These are phyloP conservation scores for Botrytis hyacinthi DNA, from an alignment of 2,329 filamentous ascomycete species.

Conservation along the genomic window DNA sequence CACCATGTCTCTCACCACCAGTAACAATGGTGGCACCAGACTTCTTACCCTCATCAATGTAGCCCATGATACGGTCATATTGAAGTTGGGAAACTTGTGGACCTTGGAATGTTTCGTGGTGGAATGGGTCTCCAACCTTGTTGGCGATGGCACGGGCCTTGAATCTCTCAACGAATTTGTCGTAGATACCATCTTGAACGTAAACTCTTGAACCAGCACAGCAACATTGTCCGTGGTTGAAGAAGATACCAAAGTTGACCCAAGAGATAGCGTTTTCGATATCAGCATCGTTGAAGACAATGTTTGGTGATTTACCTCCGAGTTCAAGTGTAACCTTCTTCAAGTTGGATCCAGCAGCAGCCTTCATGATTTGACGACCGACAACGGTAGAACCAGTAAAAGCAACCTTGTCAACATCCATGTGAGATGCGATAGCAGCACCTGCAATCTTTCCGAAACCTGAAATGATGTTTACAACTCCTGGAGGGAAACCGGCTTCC, in stretches of 20 bases:
- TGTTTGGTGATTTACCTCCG: slow-evolving; percentile 62
- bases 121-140: slow-evolving; percentile 67
- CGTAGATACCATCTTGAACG: slow-evolving; percentile 68
- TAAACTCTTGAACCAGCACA: slow-evolving; percentile 67
- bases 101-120: slow-evolving; percentile 65
- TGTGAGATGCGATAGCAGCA: slow-evolving; percentile 61
- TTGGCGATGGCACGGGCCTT: slow-evolving; percentile 62
- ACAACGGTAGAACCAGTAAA: slow-evolving; percentile 64
- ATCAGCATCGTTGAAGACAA: slow-evolving; percentile 60
- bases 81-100: slow-evolving; percentile 69
- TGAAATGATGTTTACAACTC: slow-evolving; percentile 62
- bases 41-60: slow-evolving; percentile 63
- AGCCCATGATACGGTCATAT: slow-evolving; percentile 68
- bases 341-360: slow-evolving; percentile 59
- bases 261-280: slow-evolving; percentile 62
- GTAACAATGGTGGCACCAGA: slow-evolving; percentile 62
- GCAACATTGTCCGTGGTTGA: slow-evolving; percentile 45
- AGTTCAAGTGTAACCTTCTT: slow-evolving; percentile 65
- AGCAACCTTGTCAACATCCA: slow-evolving; percentile 65
- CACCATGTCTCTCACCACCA: slow-evolving; percentile 64
- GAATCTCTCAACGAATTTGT: slow-evolving; percentile 66
- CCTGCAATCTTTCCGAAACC: slow-evolving; percentile 67
- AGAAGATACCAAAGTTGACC: slow-evolving; percentile 53
- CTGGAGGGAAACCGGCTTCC: slow-evolving; percentile 63
- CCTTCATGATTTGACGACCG: slow-evolving; percentile 63